These are phyloP conservation scores for Isatis tinctoria DNA, from an alignment of 345 rosid genomes.

Conservation along the genomic window DNA sequence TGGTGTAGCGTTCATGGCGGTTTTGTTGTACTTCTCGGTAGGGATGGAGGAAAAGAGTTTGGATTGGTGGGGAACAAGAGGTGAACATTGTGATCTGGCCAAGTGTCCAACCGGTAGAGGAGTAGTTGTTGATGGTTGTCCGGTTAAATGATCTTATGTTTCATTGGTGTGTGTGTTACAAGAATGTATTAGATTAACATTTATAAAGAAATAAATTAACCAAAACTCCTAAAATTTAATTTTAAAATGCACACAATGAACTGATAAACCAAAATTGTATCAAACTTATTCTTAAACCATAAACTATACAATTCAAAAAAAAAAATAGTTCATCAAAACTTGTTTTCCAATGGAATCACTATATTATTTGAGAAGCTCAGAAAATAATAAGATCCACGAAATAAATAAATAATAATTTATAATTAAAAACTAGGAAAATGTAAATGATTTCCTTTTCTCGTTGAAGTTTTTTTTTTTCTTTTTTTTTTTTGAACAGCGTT, in stretches of 20 bases:
- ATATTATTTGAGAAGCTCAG: too few relatives aligned
- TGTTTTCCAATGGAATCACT: not conserved
- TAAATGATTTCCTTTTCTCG: too few relatives aligned
- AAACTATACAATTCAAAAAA: too few relatives aligned
- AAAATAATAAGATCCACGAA: too few relatives aligned
- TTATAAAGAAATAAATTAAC: not conserved
- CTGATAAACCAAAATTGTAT: too few relatives aligned
- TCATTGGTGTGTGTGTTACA: not conserved
- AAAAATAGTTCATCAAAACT: not conserved
- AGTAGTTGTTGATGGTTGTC: conserved; percentile 53
- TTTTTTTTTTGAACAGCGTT: too few relatives aligned
- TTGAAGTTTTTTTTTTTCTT: too few relatives aligned
- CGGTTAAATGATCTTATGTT: conserved; percentile 35
- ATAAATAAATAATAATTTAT: too few relatives aligned
- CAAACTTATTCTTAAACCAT: too few relatives aligned
- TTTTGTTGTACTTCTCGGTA: conserved; percentile 59
- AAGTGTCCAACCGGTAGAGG: conserved; percentile 78
- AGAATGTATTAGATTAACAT: not conserved
- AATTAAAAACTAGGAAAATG: too few relatives aligned
- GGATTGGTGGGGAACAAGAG: conserved; percentile 75
- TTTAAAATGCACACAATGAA: not conserved
- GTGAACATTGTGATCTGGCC: conserved; percentile 79
- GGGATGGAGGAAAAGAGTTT: conserved; percentile 53
- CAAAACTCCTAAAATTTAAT: not conserved
- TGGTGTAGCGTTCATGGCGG: conserved; percentile 87